Evolutionary conservation across 352 stramenopile species (phyloP).

Genomic region (Globisporangium nodosum): DNA sequence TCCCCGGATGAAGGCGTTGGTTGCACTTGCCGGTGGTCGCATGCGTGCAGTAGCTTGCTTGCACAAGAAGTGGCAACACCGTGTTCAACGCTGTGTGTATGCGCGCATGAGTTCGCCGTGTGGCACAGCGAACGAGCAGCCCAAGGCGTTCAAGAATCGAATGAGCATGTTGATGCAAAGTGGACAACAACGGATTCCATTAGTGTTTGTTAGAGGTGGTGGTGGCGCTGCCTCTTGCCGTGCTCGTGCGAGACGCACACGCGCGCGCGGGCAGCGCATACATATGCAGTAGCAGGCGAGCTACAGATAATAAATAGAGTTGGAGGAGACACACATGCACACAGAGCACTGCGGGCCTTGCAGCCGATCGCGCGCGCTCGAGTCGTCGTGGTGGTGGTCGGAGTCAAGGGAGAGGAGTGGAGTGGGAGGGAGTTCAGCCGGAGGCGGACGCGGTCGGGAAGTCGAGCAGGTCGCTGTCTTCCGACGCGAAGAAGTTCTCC

Average conservation of each 20-base stretch:
- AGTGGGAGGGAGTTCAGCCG: not conserved
- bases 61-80: too few species aligned
- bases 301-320: conserved; percentile 25
- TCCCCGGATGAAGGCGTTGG: conserved; percentile 19
- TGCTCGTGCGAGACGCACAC: not conserved
- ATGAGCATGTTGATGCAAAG: too few species aligned
- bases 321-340: conserved; percentile 12
- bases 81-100: too few species aligned
- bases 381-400: not conserved
- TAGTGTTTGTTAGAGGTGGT: conserved; percentile 3
- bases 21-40: not conserved
- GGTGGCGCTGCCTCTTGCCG: not conserved
- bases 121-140: too few species aligned
- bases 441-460: conserved; percentile 28
- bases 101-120: too few species aligned
- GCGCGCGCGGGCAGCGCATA: conserved; percentile 3
- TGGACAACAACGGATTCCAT: conserved; percentile 1
- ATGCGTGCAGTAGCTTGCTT: too few species aligned
- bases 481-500: conserved; percentile 57
- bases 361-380: not conserved
- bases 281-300: conserved; percentile 11
- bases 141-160: not conserved
- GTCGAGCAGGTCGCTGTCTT: conserved; percentile 65
- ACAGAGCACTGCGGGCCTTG: conserved; percentile 9
- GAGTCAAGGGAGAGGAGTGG: not conserved